phyloP scores from a whole-genome alignment of 495 filamentous ascomycete genomes.

The Trypethelium eluteriae region DNA sequence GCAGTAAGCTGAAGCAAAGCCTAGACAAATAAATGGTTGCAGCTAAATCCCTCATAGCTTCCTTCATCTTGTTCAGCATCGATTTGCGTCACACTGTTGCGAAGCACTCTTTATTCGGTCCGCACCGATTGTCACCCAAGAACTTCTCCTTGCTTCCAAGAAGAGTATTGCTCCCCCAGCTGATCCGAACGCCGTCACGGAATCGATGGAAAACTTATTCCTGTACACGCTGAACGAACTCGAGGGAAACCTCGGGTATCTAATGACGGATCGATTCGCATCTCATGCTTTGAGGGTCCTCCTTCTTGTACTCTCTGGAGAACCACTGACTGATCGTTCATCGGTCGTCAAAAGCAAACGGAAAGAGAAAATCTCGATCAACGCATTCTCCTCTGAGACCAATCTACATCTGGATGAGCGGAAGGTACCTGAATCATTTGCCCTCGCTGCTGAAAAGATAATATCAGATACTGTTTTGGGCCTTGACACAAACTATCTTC shows the following conservation, averaged over 20 bases:
- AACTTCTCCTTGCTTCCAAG: slow-evolving; percentile 49
- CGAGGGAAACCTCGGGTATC: slow-evolving; percentile 69
- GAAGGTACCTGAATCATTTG: slow-evolving; percentile 69
- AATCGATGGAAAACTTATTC: slow-evolving; percentile 78
- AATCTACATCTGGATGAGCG: slow-evolving; percentile 26
- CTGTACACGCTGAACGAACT: slow-evolving; percentile 74
- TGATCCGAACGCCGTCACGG: slow-evolving; percentile 35
- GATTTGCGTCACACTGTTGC: slow-evolving; percentile 94
- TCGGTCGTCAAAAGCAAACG: slow-evolving; percentile 73
- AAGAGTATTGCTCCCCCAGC: slow-evolving; percentile 36
- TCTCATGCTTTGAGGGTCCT: slow-evolving; percentile 85
- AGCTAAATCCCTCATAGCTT: slow-evolving; percentile 58
- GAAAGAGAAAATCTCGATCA: slow-evolving; percentile 68
- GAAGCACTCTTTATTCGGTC: slow-evolving; percentile 83
- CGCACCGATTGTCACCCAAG: slow-evolving; percentile 66
- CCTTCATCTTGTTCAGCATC: slow-evolving; percentile 79
- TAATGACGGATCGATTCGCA: slow-evolving; percentile 81
- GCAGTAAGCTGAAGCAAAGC: slow-evolving; percentile 54
- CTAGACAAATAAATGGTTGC: slow-evolving; percentile 76
- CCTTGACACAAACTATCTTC: slow-evolving; percentile 64
- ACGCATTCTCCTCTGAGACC: slow-evolving; percentile 20
- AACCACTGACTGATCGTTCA: slow-evolving; percentile 57
- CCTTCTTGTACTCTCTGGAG: slow-evolving; percentile 75
- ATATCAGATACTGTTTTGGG: slow-evolving; percentile 62
- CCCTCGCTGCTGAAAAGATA: slow-evolving; percentile 65